Percentiles rank a stretch among this genome's conserved stretches.
Conservation (phyloP, 2,329 filamentous ascomycete species). For the Xylariaceae sp. region DNA sequence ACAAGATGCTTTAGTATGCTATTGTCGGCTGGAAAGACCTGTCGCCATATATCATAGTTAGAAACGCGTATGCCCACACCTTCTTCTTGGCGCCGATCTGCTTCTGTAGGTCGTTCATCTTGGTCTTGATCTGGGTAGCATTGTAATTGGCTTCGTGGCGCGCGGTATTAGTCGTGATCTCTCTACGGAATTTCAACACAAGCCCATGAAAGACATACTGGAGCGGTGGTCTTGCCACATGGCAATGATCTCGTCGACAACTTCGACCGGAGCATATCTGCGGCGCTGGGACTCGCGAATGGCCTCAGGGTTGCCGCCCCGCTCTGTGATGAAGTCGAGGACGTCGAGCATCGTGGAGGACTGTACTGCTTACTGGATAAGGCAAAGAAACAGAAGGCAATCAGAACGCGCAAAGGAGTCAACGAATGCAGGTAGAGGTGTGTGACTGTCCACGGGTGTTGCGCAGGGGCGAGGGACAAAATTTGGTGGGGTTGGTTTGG, state of each 20-base stretch:
- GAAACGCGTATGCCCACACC: not conserved
- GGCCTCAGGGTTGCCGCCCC: constrained; percentile 85
- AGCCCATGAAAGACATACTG: constrained; percentile 44
- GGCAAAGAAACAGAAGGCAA: no score
- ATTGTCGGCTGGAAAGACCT: no score
- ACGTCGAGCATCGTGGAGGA: constrained; percentile 50
- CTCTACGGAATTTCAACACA: no score
- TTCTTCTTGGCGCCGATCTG: constrained; percentile 70
- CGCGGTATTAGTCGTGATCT: no score
- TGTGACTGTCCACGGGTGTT: not conserved
- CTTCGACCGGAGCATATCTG: constrained; percentile 73
- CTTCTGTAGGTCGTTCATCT: constrained; percentile 87
- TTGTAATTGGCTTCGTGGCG: constrained; percentile 60
- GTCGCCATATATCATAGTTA: no score
- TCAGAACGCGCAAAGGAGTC: no score
- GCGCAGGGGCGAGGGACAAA: constrained; percentile 9
- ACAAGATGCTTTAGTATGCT: no score
- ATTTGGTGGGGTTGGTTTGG: constrained; percentile 21
- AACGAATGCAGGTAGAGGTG: no score
- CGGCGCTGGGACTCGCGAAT: constrained; percentile 88
- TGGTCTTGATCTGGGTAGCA: constrained; percentile 73
- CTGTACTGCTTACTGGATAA: not conserved
- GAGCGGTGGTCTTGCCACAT: constrained; percentile 81
- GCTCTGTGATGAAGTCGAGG: constrained; percentile 72
- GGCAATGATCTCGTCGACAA: constrained; percentile 85